A percentile compares a stretch with the other conserved stretches of the same genome.
These are phyloP conservation scores for Endothia cerciana DNA, from an alignment of 2,329 filamentous ascomycete genomes.

Conservation along the genomic window DNA sequence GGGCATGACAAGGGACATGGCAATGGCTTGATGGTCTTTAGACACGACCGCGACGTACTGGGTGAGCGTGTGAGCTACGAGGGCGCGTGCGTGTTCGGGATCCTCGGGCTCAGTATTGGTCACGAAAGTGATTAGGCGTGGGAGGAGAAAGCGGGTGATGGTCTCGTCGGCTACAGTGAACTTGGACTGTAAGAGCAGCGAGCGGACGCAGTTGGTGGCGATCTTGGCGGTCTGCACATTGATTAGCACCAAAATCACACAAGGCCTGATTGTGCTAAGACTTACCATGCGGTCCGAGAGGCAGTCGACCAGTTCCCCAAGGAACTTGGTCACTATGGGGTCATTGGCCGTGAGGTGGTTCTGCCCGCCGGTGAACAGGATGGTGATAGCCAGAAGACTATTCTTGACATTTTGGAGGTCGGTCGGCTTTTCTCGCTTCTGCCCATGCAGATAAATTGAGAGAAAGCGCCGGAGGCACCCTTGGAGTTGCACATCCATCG, in stretches of 20 bases:
- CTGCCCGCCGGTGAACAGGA: conserved; percentile 81
- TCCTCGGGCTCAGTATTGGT: conserved; percentile 73
- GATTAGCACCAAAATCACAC: conserved; percentile 28
- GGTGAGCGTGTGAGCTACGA: conserved; percentile 75
- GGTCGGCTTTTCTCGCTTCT: conserved; percentile 73
- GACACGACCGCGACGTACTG: conserved; percentile 64
- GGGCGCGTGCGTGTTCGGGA: conserved; percentile 72
- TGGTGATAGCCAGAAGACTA: conserved; percentile 82
- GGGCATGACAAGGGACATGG: conserved; percentile 77
- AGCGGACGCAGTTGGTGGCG: conserved; percentile 86
- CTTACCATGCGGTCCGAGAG: conserved; percentile 73
- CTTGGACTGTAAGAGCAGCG: conserved; percentile 71
- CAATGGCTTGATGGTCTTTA: conserved; percentile 55
- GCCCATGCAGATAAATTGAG: conserved; percentile 74
- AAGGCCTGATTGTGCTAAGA: conserved; percentile 10
- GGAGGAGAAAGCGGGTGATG: conserved; percentile 75
- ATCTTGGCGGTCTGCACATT: conserved; percentile 76
- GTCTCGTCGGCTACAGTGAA: conserved; percentile 69
- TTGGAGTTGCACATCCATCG: conserved; percentile 71
- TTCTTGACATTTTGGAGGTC: conserved; percentile 92
- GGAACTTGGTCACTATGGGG: conserved; percentile 71
- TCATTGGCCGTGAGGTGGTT: conserved; percentile 76
- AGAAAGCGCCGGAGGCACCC: conserved; percentile 83
- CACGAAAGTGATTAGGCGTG: conserved; percentile 76
- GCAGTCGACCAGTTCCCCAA: conserved; percentile 84